Base-by-base conservation (phyloP, 202 grass and related monocot genomes). In the Schoenoplectus triqueter region DNA sequence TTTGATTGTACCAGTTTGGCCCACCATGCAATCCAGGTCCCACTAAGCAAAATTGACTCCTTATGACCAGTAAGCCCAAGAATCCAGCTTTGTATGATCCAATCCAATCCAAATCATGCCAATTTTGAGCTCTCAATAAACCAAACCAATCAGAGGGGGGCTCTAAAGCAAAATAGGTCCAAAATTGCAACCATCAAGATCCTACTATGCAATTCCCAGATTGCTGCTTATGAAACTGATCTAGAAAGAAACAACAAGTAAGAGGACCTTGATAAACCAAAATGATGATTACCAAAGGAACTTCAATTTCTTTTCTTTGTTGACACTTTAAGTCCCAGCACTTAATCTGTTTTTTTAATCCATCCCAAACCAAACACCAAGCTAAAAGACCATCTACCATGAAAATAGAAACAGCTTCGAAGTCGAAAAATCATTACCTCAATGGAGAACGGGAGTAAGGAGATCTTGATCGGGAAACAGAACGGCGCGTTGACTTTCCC, bases 181-280 rank as follows among this genome's bases (percentile, higher is more conserved):
- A 91, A 86, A 83, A 83, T 83, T 83, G 81, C 81, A 83, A 83
- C 88, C 92, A 90, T 91, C 87, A 92, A 90, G 88, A 94, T 97
- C 91, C 91, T 94, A 97, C 88, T 88, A 89, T 18, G 82, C 86
- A 97, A 94, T 94, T 87, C 94, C 89, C 70, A 94, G 90, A 86
- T 89, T 85, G 46, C 82, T 84, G 59, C 90, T 91, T 68, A 97
- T 91, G 91, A 87, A 85, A 87, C 89, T 84, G 89, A 92, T 84
- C 90, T 94, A 91, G 77, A 90, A 89, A 88, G 70, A 91, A 86
- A 91, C 66, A 31, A 31, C 31, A 89, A 89, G 31, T 31, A 64
- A 86, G 78, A 92, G 86, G 73, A 85, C 83, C 70, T 75, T 83
- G 70, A 59, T 50, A 82, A 48, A 87, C 62, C 7, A 60, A 80